These are phyloP conservation scores for Aspergillus flavus DNA, from an alignment of 2,329 filamentous ascomycete genomes.

Conservation along the genomic window DNA sequence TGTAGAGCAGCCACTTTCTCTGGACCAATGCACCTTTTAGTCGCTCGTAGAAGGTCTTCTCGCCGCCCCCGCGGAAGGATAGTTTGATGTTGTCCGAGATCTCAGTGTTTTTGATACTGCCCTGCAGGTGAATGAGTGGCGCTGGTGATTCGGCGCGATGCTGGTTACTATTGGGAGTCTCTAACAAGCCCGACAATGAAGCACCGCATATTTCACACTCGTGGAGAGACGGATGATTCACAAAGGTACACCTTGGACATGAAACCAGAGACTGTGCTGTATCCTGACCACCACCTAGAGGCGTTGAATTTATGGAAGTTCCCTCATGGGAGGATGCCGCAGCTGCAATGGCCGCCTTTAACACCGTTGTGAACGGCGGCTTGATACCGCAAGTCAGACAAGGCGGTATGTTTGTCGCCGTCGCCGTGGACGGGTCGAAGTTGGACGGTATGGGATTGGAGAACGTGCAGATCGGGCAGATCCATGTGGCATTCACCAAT, in stretches of 20 bases:
- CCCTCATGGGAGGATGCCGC: constrained; percentile 60
- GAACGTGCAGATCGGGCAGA: constrained; percentile 94
- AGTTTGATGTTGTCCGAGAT: constrained; percentile 79
- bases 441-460: constrained; percentile 91
- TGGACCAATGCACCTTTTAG: constrained; percentile 87
- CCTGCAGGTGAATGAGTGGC: constrained; percentile 57
- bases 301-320: constrained; percentile 16
- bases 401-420: constrained; percentile 76
- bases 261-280: constrained; percentile 19
- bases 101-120: constrained; percentile 56
- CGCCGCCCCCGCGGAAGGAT: constrained; percentile 86
- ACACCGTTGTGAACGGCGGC: constrained; percentile 75
- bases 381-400: constrained; percentile 95
- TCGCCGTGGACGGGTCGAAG: constrained; percentile 84
- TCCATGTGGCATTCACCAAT: constrained; percentile 73
- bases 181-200: constrained; percentile 59
- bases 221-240: constrained; percentile 83
- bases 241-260: constrained; percentile 90
- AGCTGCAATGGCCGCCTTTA: constrained; percentile 83
- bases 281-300: neutral
- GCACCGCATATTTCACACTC: constrained; percentile 91
- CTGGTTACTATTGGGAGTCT: constrained; percentile 28
- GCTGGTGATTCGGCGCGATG: constrained; percentile 75
- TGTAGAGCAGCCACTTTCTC: constrained; percentile 90
- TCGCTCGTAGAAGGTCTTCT: constrained; percentile 85